Base-by-base conservation (phyloP, 2,329 filamentous ascomycete species). In the Aureobasidium sp. region DNA sequence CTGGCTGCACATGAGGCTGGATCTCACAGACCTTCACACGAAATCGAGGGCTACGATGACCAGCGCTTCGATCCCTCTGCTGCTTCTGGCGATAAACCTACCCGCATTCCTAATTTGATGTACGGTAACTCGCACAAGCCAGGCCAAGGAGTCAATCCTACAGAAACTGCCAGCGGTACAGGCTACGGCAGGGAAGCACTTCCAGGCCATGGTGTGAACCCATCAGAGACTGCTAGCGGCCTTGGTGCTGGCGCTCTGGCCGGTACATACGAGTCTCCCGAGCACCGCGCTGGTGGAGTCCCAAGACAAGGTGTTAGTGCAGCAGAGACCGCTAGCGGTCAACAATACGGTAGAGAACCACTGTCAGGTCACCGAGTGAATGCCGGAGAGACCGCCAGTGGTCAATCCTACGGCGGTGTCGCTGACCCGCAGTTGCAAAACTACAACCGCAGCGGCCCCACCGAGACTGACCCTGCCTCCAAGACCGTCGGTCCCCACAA, bases 281-380 rank as follows among this genome's bases (percentile, higher is more conserved):
- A 60, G 2, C 60, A 60, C n/a, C 62, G 25, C 25, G 7, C n/a
- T 29, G 21, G 48, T n/a, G 25, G 13, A 10, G 21, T 27, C 7
- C 11, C 50, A 21, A 32, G 50, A 32, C 45, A 48, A n/a, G 48
- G 32, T 21, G 6, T 42, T 5, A n/a, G 16, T 25, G 39, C 50
- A 16, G n/a, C 45, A 44, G 41, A 34, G n/a, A 25, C 54, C 13
- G 42, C 39, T 25, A 47, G 11, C 21, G 16, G 54, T 10, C 58
- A 65, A 29, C 66, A 67, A 30, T 64, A 66, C 41, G 68, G 68
- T 7, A 68, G 68, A 25, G 68, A 71, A n/a, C n/a, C 39, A n/a
- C 5, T 45, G 42, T 25, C 42, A 6, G 42, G 42, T 7, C 42
- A 45, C 11, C 25, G 42, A 27, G 42, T 45, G 8, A 45, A 27